phyloP scores from a whole-genome alignment of 176 grass and related monocot genomes.

The Hsuehochloa calcarea region DNA sequence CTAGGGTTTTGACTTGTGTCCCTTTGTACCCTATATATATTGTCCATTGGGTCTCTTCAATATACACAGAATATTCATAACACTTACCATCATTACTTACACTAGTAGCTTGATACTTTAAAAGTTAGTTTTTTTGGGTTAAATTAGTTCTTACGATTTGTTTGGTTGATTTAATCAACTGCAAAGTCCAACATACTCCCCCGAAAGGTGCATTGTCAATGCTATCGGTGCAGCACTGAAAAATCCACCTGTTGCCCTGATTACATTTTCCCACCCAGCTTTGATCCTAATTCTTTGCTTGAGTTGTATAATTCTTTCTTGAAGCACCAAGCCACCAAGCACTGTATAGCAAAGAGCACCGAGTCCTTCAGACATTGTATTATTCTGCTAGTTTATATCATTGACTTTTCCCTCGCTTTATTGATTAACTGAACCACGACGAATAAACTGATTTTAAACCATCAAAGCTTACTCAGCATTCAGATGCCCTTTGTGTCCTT shows the following conservation, averaged over 20 bases:
- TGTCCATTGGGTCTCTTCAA: too few species aligned
- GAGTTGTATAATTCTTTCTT: background rate
- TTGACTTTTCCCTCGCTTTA: background rate
- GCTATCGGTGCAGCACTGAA: background rate
- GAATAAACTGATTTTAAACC: background rate
- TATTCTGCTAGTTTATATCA: background rate
- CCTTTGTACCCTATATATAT: too few species aligned
- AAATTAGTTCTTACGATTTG: background rate
- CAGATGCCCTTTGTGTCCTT: background rate
- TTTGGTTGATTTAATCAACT: background rate
- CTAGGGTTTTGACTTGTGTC: too few species aligned
- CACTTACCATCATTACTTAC: conserved; percentile 7
- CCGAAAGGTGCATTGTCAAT: background rate
- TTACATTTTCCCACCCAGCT: background rate
- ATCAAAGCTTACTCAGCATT: background rate
- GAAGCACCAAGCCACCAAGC: background rate
- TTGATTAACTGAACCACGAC: conserved; percentile 14
- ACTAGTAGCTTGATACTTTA: background rate
- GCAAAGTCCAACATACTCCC: background rate
- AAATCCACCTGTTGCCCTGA: background rate
- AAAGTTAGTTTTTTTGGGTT: background rate
- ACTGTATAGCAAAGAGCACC: background rate
- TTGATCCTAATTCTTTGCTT: conserved; percentile 10
- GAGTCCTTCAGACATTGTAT: background rate
- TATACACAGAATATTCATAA: too few species aligned